Conservation (phyloP, 2,329 filamentous ascomycete species). For the Apiospora saccharicola region DNA sequence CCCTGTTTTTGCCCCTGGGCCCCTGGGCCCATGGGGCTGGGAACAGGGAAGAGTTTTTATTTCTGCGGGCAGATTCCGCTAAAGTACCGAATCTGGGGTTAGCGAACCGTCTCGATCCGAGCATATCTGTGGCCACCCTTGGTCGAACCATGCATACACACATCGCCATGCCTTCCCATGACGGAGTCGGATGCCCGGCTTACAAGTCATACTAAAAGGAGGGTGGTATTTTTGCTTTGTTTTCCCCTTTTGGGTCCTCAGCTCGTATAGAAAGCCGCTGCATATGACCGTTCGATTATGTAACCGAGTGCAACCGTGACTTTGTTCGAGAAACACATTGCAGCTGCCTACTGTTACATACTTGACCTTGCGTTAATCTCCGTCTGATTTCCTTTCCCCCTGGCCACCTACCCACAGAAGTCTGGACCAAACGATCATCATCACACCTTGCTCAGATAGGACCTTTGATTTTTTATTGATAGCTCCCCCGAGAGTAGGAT, state of each 20-base stretch:
- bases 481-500: background rate
- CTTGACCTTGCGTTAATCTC: background rate
- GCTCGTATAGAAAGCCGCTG: background rate
- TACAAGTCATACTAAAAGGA: background rate
- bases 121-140: background rate
- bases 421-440: constrained; percentile 6
- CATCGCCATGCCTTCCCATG: background rate
- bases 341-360: background rate
- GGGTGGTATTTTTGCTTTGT: background rate
- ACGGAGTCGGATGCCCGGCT: background rate
- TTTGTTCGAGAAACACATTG: constrained; percentile 8
- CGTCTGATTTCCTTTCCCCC: background rate
- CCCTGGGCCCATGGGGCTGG: background rate
- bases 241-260: background rate
- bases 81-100: constrained; percentile 9
- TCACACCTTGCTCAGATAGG: background rate
- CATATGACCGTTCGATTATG: constrained; percentile 1
- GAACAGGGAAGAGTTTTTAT: background rate
- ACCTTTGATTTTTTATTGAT: background rate
- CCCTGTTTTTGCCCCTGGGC: background rate
- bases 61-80: background rate
- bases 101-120: background rate
- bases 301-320: background rate
- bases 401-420: background rate
- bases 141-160: background rate